Evolutionary conservation across 805 yeast species (phyloP).

Genomic region (Wickerhamomyces bovis): DNA sequence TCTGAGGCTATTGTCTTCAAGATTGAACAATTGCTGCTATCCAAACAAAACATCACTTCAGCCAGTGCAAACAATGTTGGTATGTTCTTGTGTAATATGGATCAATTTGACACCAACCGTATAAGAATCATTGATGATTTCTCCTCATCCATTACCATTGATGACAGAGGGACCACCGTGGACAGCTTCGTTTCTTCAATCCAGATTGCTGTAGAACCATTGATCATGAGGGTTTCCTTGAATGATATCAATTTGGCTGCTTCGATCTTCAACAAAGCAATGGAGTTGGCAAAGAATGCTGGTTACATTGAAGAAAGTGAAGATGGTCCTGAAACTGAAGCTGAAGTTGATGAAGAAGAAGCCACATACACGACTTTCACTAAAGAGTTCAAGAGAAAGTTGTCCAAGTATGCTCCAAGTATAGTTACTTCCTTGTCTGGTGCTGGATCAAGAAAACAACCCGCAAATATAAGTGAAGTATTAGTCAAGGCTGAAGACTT

Average conservation of each 20-base stretch:
- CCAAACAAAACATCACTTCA: conserved; percentile 62
- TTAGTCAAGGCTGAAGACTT: conserved; percentile 65
- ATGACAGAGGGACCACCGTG: conserved; percentile 58
- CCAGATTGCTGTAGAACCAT: conserved; percentile 70
- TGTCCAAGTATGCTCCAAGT: conserved; percentile 67
- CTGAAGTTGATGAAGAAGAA: conserved; percentile 10
- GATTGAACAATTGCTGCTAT: conserved; percentile 67
- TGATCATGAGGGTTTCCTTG: conserved; percentile 74
- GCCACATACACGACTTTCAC: conserved; percentile 38
- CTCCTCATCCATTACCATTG: conserved; percentile 68
- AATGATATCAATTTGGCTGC: conserved; percentile 82
- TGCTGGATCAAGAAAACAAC: conserved; percentile 16
- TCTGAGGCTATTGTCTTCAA: conserved; percentile 90
- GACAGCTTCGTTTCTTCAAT: conserved; percentile 56
- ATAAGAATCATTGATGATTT: conserved; percentile 85
- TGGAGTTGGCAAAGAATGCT: conserved; percentile 32
- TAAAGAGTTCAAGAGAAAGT: conserved; percentile 54
- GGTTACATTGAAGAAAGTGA: conserved; percentile 15
- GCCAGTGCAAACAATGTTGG: conserved; percentile 76
- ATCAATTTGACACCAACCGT: conserved; percentile 50
- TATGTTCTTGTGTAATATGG: conserved; percentile 78
- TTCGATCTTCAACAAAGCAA: conserved; percentile 66
- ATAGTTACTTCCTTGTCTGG: conserved; percentile 46
- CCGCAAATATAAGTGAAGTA: conserved; percentile 28
- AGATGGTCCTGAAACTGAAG: conserved; percentile 1